Evolutionary conservation across 2,329 filamentous ascomycete genomes (phyloP), one percentile per base, ranked within the genome.

Genomic region (Colletotrichum tofieldiae): DNA sequence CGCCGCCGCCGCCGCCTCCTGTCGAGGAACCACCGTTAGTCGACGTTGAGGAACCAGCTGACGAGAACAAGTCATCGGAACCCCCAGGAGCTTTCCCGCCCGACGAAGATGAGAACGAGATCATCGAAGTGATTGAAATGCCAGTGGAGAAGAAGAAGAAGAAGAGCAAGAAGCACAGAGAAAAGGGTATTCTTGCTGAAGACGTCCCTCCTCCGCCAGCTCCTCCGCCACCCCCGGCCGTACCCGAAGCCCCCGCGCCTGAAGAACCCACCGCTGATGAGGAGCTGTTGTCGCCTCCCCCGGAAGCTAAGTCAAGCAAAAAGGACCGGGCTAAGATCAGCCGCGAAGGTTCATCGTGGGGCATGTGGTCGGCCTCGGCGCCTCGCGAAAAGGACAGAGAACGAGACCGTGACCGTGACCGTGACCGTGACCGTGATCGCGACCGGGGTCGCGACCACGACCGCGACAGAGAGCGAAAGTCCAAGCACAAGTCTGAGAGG

Each of bases 241-340:
- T 84, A 6, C 84, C 85, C 29, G 87, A 89, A 62, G 82, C 81
- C 51, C 86, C 86, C 41, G 45, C n/a, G 20, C 26, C 49, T 16
- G 69, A 45, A 59, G 69, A 71, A 43, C 64, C 64, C 9, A 41
- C 6, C 18, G 65, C 49, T 3, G 67, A 71, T 26, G 69, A 69
- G n/a, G 60, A 65, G 35, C 23, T 37, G 4, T 79, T 84, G 58
- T 84, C 86, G 9, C 86, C 88, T 37, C 85, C 87, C 5, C 83
- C 89, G 20, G 90, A 91, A 62, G 83, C 87, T 16, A 90, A 86
- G 72, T 90, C 88, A 5, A 86, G 86, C 4, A 94, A 91, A 82
- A 97, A 93, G 79, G 93, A 97, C 74, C 92, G 94, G 18, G 85
- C 93, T 37, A 94, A 92, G 78, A 90, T 95, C 74, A 93, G 91